Evolutionary conservation across 2,329 filamentous ascomycete genomes (phyloP), one percentile per base, ranked within the genome.

Genomic region (Trichoderma hamatum): DNA sequence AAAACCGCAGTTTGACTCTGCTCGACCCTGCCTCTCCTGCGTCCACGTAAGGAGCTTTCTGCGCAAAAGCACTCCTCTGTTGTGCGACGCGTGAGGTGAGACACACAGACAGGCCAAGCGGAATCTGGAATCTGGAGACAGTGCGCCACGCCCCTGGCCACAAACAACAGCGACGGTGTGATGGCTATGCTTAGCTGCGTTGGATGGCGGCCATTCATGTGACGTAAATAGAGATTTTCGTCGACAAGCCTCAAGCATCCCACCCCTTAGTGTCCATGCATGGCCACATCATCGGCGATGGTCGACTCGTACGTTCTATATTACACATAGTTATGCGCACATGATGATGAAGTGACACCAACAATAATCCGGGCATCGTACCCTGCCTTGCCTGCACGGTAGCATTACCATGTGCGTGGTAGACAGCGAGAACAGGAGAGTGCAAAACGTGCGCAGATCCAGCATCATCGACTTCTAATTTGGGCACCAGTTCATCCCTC

Each of bases 201-300:
- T 54, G 39, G 55, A 52, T 54, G 65, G 55, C 43, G 36, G 19
- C 34, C 19, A 24, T 51, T 56, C 26, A 51, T 26, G 65, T 67
- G 65, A 67, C 65, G 65, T 67, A 67, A 67, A 56, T 39, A 26
- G 30, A 34, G 32, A 61, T 54, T 67, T 30, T 61, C 43, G 30
- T 52, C 11, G 62, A 52, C 62, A 65, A 59, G 56, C 65, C 32
- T 61, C 39, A 4, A 52, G 7, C 56, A 61, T 54, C 65, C 56
- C 46, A 52, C 30, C 61, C 62, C n/a, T 46, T 43, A 61, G 32
- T 43, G 32, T 46, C 13, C 34, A 34, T 61, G 65, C 65, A 54
- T 60, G 63, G 65, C 65, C 65, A 67, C 65, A 61, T 67, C 65
- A 67, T 67, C 65, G 55, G 28, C 56, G 32, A 60, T 67, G 65